Evolutionary conservation across 2,329 filamentous ascomycete genomes (phyloP), one percentile per base, ranked within the genome.

Genomic region (Graphium sp.): DNA sequence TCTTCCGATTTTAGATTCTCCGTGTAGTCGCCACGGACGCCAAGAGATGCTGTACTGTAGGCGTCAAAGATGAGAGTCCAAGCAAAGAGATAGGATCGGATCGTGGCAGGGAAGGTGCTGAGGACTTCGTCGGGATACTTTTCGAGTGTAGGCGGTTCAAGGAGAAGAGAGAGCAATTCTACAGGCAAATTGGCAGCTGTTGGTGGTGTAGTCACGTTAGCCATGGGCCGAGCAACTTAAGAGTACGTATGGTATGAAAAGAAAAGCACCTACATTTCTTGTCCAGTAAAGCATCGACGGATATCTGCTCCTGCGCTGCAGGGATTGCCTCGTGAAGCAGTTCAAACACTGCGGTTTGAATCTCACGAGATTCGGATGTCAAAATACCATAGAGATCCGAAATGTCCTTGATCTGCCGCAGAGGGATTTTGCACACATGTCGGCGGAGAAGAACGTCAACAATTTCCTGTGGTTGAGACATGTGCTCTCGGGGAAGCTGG

Each of bases 51-150:
- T 13, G 73, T 70, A 12, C 62, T 58, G 44, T 87, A 91, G 24
- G 87, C 76, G 40, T 92, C 83, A 44, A 92, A 95, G 1, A 94
- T 64, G 2, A 95, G 60, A 37, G 81, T 70, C 89, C 89, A 98
- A 8, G 82, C 79, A 17, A 93, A 59, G 3, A 98, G 61, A 43
- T 94, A 98, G 7, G 75, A 72, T 29, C 83, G 71, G 26, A 93
- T 59, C 0, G 66, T 45, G 1, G 70, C 56, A 8, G 83, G 83
- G 40, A 85, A 78, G 11, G 67, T 59, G 5, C 73, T 62, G 14
- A 84, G 70, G 20, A 65, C 58, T 7, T 75, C 66, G 26, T 79
- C 71, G 0, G 66, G 60, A 25, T 83, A 67, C 9, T 61, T 60
- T n/a, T 77, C 66, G 3, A 80, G 58, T 0, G 73, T 74, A 1